Percentiles rank a stretch among this genome's conserved stretches.
phyloP scores from a whole-genome alignment of 2,329 filamentous ascomycete species.

The Microsporum audouinii region DNA sequence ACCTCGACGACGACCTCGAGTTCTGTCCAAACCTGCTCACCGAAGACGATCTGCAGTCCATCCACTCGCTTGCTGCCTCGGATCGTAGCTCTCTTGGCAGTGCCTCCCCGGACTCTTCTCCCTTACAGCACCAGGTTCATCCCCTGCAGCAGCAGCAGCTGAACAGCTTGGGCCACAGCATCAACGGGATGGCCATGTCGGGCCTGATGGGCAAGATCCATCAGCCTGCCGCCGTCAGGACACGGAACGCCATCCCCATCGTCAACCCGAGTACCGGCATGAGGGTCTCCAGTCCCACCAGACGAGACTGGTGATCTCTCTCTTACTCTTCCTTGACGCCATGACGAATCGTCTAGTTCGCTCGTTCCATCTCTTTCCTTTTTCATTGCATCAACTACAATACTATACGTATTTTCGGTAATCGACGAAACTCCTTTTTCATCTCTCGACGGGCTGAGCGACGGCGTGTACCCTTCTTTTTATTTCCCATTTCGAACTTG shows the following conservation, averaged over 20 bases:
- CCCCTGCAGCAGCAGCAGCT: slow-evolving; percentile 54
- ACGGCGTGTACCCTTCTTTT: slow-evolving; percentile 6
- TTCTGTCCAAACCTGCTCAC: slow-evolving; percentile 90
- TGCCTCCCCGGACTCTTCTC: slow-evolving; percentile 84
- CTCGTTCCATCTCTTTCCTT: neutral
- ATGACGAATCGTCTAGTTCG: slow-evolving; percentile 1
- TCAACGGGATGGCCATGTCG: slow-evolving; percentile 44
- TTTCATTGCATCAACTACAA: slow-evolving; percentile 3
- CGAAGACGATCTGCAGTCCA: slow-evolving; percentile 85
- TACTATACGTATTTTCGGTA: slow-evolving; percentile 10
- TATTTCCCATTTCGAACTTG: neutral
- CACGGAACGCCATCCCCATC: slow-evolving; percentile 92
- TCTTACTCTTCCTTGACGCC: neutral
- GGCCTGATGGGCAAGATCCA: slow-evolving; percentile 54
- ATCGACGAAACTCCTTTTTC: slow-evolving; percentile 9
- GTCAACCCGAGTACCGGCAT: slow-evolving; percentile 90
- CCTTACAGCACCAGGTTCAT: slow-evolving; percentile 69
- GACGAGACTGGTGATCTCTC: slow-evolving; percentile 24
- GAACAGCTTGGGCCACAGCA: slow-evolving; percentile 50
- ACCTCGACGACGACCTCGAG: slow-evolving; percentile 89
- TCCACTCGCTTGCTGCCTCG: slow-evolving; percentile 67
- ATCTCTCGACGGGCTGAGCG: slow-evolving; percentile 9
- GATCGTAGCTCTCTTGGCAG: slow-evolving; percentile 92
- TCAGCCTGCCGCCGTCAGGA: slow-evolving; percentile 78
- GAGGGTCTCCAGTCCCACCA: slow-evolving; percentile 74